Evolutionary conservation across 2,329 filamentous ascomycete genomes (phyloP).

Genomic region (Fusarium udum): DNA sequence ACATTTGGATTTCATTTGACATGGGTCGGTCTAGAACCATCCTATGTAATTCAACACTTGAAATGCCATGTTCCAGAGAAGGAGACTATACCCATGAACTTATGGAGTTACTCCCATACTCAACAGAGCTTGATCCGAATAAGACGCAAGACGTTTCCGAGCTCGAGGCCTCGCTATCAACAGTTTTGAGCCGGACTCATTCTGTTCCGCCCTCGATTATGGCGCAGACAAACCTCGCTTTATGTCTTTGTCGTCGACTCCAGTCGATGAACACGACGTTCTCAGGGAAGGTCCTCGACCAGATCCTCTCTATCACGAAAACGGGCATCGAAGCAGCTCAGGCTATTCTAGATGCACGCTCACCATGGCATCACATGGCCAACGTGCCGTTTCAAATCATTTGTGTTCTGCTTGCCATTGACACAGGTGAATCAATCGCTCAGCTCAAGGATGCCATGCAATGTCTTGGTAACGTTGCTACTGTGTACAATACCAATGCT

Average conservation of each 20-base stretch:
- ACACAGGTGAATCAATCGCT: constrained; percentile 58
- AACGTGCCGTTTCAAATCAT: constrained; percentile 69
- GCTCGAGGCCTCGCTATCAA: constrained; percentile 54
- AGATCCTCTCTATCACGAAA: constrained; percentile 57
- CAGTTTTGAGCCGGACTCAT: constrained; percentile 53
- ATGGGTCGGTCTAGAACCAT: constrained; percentile 63
- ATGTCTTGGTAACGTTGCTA: constrained; percentile 53
- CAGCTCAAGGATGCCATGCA: constrained; percentile 62
- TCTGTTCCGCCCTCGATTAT: constrained; percentile 55
- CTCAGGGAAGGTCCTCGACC: constrained; percentile 53
- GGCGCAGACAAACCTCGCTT: constrained; percentile 63
- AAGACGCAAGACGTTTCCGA: constrained; percentile 52
- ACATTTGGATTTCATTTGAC: constrained; percentile 68
- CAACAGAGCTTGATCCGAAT: constrained; percentile 63
- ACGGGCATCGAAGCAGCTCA: constrained; percentile 58
- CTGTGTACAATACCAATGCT: constrained; percentile 56
- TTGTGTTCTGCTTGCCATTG: constrained; percentile 64
- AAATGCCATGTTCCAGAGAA: constrained; percentile 50
- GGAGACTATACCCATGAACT: constrained; percentile 59
- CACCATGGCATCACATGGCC: constrained; percentile 68
- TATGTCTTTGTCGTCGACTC: constrained; percentile 65
- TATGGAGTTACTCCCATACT: constrained; percentile 61
- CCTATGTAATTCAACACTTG: constrained; percentile 56
- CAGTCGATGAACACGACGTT: constrained; percentile 60
- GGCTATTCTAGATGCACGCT: constrained; percentile 53